Evolutionary conservation across 2,329 filamentous ascomycete genomes (phyloP), one percentile per base, ranked within the genome.

Genomic region (Penicillium freii): DNA sequence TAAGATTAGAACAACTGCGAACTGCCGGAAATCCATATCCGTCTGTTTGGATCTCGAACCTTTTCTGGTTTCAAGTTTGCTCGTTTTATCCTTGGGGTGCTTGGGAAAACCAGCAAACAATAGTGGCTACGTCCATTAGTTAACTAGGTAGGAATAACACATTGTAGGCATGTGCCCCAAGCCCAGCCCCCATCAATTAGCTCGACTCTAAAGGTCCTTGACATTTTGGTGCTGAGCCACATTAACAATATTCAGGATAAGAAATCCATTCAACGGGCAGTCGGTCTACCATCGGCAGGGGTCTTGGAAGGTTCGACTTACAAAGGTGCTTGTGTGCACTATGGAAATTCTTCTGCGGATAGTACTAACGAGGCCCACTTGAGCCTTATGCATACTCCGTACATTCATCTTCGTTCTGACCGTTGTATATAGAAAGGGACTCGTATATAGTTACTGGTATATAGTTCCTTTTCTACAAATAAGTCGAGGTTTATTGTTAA

Each of bases 1-100:
- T 57, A 57, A 57, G 27, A 53, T 57, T 57, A 57, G 54, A 57
- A 57, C 54, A 45, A 27, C 54, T 51, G 19, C 48, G 34, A 52
- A 46, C 42, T 57, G 29, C 54, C 54, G 45, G 27, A 6, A 51
- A 45, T 29, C 27, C n/a, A 42, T 53, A 33, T 27, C 39, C 13
- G 39, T 33, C 31, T 31, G 11, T 47, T 39, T 39, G 27, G 17
- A 36, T 9, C 19, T 27, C 21, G 17, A 38, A 17, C 8, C 13
- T 21, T 29, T 49, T 21, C 6, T n/a, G 19, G 29, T 19, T 36
- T 43, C 29, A 43, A 40, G 34, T 34, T 23, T 23, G 3, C 29
- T 36, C 31, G 34, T 42, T 49, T 54, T 7, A 42, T 31, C n/a
- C 25, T 34, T 17, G 13, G n/a, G 25, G 7, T 5, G 36, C n/a